Conservation (phyloP, 306 rosid species). For the Echinosophora koreensis region DNA sequence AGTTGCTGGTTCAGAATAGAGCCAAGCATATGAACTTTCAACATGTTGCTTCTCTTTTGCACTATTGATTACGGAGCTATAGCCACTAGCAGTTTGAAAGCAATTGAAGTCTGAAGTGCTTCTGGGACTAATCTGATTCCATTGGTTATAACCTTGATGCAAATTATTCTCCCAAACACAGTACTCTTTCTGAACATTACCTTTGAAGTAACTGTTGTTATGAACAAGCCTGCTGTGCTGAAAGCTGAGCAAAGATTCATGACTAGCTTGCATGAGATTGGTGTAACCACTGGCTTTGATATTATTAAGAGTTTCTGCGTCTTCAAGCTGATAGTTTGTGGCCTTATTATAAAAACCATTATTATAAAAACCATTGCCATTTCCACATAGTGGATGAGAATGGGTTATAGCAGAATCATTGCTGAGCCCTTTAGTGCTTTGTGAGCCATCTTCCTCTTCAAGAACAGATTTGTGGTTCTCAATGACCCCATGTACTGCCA, state of each 20-base stretch:
- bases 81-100: conserved; percentile 61
- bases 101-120: conserved; percentile 43
- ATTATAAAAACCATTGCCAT: conserved; percentile 40
- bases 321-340: conserved; percentile 44
- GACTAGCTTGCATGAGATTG: conserved; percentile 26
- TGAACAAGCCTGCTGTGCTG: conserved; percentile 48
- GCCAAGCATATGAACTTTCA: conserved; percentile 59
- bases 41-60: conserved; percentile 52
- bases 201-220: conserved; percentile 38
- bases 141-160: conserved; percentile 41
- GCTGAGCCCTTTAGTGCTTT: conserved; percentile 43
- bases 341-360: conserved; percentile 44
- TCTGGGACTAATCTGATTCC: conserved; percentile 53
- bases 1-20: conserved; percentile 55
- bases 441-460: conserved; percentile 50
- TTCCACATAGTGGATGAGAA: conserved; percentile 50
- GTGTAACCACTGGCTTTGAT: conserved; percentile 54
- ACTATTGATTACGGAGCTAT: conserved; percentile 41
- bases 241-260: conserved; percentile 72
- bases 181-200: conserved; percentile 43
- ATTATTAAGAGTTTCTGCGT: conserved; percentile 59
- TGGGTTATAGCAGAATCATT: conserved; percentile 46
- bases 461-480: conserved; percentile 43
- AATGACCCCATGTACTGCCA: background rate
- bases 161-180: conserved; percentile 46